These are phyloP conservation scores for Sporormia fimetaria DNA, from an alignment of 495 filamentous ascomycete genomes.

Conservation along the genomic window DNA sequence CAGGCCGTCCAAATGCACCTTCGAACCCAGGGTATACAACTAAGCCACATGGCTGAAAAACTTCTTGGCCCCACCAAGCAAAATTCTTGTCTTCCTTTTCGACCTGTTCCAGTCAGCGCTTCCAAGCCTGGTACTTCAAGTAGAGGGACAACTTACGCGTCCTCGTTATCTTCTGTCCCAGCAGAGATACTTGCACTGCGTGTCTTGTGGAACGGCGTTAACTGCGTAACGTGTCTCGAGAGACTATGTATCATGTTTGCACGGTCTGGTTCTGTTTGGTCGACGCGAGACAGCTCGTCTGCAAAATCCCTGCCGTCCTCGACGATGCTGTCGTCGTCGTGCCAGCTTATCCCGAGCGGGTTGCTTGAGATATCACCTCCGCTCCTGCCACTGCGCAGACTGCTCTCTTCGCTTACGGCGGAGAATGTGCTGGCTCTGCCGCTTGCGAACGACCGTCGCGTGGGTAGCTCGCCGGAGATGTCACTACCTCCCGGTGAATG, in stretches of 20 bases:
- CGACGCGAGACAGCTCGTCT: constrained; percentile 18
- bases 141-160: constrained; percentile 27
- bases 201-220: constrained; percentile 1
- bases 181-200: not conserved
- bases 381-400: constrained; percentile 2
- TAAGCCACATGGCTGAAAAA: too few species aligned
- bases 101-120: not conserved
- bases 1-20: too few species aligned
- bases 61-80: too few species aligned
- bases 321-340: not conserved
- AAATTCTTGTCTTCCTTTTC: constrained; percentile 2
- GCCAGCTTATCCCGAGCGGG: constrained; percentile 1
- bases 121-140: not conserved
- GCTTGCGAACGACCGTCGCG: constrained; percentile 14
- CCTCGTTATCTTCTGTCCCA: constrained; percentile 31
- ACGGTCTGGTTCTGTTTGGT: constrained; percentile 21
- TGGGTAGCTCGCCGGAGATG: constrained; percentile 5
- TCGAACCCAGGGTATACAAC: too few species aligned
- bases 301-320: constrained; percentile 20
- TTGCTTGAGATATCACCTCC: constrained; percentile 1
- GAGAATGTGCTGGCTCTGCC: constrained; percentile 15
- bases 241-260: constrained; percentile 2
- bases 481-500: constrained; percentile 15
- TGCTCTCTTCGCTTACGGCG: constrained; percentile 13
- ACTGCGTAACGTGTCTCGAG: constrained; percentile 8